Percentiles rank a stretch among this genome's conserved stretches.
phyloP scores from a whole-genome alignment of 192 early-diverging fungal species.

The Backusella morwellensis region DNA sequence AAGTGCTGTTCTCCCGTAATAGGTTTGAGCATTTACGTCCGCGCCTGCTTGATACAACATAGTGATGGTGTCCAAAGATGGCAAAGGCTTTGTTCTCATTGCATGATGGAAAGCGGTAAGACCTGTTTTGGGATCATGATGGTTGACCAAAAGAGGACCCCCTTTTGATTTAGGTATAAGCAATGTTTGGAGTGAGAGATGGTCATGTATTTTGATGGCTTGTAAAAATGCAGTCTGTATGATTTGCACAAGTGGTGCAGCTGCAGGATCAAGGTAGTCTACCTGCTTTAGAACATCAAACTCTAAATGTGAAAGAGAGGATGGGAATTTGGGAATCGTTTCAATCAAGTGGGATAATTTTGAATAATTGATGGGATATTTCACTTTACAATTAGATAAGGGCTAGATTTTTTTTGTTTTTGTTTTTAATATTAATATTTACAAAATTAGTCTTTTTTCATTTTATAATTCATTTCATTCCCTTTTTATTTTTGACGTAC shows the following conservation, averaged over 20 bases:
- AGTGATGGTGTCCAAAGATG: slow-evolving; percentile 48
- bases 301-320: slow-evolving; percentile 35
- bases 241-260: slow-evolving; percentile 33
- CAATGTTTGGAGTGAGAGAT: slow-evolving; percentile 48
- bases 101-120: slow-evolving; percentile 64
- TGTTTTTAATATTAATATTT: background rate
- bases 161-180: slow-evolving; percentile 23
- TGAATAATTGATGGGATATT: slow-evolving; percentile 44
- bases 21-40: slow-evolving; percentile 52
- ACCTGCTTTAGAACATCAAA: slow-evolving; percentile 24
- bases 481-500: slow-evolving; percentile 26
- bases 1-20: slow-evolving; percentile 50
- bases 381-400: slow-evolving; percentile 20
- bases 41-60: slow-evolving; percentile 53
- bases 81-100: slow-evolving; percentile 51
- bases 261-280: slow-evolving; percentile 20
- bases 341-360: slow-evolving; percentile 47
- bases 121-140: slow-evolving; percentile 55
- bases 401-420: background rate
- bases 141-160: slow-evolving; percentile 29
- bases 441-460: slow-evolving; percentile 1
- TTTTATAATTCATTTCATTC: background rate
- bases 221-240: slow-evolving; percentile 48
- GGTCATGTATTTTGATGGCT: slow-evolving; percentile 60
- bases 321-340: slow-evolving; percentile 30